A percentile compares a stretch with the other conserved stretches of the same genome.
phyloP scores from a whole-genome alignment of 768 basidiomycete genomes.

The Symmetrospora coprosmae region DNA sequence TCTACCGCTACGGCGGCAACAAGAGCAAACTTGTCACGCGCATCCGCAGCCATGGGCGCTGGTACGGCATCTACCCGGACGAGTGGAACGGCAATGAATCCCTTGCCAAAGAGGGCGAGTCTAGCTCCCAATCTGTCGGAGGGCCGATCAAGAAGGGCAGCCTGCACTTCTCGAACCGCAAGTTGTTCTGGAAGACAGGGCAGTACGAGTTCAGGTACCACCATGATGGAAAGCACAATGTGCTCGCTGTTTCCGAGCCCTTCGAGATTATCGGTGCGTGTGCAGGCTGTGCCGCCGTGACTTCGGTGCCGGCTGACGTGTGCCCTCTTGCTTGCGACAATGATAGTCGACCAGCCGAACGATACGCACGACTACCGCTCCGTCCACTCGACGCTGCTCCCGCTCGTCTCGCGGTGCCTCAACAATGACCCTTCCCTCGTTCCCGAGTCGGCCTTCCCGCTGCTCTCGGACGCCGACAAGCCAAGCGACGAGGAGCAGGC shows the following conservation, averaged over 20 bases:
- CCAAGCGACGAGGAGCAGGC: neutral
- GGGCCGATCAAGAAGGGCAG: slow-evolving; percentile 37
- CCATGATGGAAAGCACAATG: slow-evolving; percentile 94
- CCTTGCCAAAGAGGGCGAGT: slow-evolving; percentile 29
- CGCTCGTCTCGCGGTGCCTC: slow-evolving; percentile 27
- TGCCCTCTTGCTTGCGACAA: too few relatives aligned
- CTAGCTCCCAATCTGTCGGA: slow-evolving; percentile 34
- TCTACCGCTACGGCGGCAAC: slow-evolving; percentile 59
- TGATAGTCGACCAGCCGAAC: slow-evolving; percentile 54
- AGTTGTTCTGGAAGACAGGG: slow-evolving; percentile 72
- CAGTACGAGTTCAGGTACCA: slow-evolving; percentile 84
- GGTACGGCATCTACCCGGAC: slow-evolving; percentile 78
- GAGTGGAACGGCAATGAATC: slow-evolving; percentile 87
- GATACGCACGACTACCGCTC: slow-evolving; percentile 49
- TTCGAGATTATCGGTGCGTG: slow-evolving; percentile 73
- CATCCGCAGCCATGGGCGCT: slow-evolving; percentile 71
- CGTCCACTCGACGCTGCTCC: slow-evolving; percentile 43
- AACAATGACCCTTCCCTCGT: slow-evolving; percentile 42
- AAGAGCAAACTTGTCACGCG: slow-evolving; percentile 67
- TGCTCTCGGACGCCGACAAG: slow-evolving; percentile 21
- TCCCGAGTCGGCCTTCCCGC: neutral
- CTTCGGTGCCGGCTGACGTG: slow-evolving; percentile 8
- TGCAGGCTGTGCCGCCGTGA: slow-evolving; percentile 7
- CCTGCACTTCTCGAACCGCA: slow-evolving; percentile 60
- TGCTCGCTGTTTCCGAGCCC: slow-evolving; percentile 69